Evolutionary conservation across 805 yeast genomes (phyloP), one percentile per base, ranked within the genome.

Genomic region (Candida caryicola): DNA sequence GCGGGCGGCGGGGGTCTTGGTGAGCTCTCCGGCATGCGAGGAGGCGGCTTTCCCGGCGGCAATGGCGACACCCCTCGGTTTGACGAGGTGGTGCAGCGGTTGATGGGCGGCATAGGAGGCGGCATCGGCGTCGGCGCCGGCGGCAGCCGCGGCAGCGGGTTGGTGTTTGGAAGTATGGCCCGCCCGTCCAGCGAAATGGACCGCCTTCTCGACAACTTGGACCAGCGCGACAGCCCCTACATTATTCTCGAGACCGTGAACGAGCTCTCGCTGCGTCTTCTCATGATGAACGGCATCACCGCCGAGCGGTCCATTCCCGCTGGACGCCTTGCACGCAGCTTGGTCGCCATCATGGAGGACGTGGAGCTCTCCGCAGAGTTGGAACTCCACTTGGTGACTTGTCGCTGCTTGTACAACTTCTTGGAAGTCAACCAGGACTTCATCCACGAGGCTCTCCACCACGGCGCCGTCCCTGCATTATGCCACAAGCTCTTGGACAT

Each of bases 301-400:
- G 80, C 83, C 0, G 90, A 82, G 40, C 61, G 88, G 19, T 57
- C 69, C 2, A 64, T 90, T 6, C 88, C 95, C 0, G 68, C 82
- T 0, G 73, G 69, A 34, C 70, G 66, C 36, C 55, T 88, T 17
- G 65, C 85, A 0, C 66, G 64, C 21, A 73, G 74, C 12, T 59
- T 90, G 31, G 76, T 84, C 1, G 58, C 60, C 2, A 71, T 88
- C 5, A 62, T 91, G 54, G 67, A 69, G 12, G 80, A 78, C 43
- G 82, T 86, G 0, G 30, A 50, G 4, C 71, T 79, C 34, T 73
- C 70, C 19, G 85, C 78, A 15, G 83, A 84, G 45, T 63, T 86
- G 34, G 96, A 91, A 53, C 55, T 90, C n/a, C 91, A 85, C 52
- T 62, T 91, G 31, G 82, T 85, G 28, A 82, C 95, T 0, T 85